These are phyloP conservation scores for Nemania diffusa DNA, from an alignment of 2,329 filamentous ascomycete species.

Conservation along the genomic window DNA sequence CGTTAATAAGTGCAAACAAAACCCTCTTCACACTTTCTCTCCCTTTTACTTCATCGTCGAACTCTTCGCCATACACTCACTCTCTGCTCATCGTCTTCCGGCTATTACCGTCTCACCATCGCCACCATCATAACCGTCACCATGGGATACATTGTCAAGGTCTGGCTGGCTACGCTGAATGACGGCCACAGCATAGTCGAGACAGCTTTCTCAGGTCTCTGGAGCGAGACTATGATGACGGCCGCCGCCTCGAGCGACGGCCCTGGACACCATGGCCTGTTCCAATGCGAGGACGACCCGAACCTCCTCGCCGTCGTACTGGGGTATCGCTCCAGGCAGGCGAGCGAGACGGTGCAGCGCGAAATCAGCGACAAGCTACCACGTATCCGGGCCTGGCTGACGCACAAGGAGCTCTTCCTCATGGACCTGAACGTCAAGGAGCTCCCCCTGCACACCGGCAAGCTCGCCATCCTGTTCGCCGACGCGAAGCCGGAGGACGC, in stretches of 20 bases:
- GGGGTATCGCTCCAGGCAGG: slow-evolving; percentile 14
- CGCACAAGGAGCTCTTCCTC: slow-evolving; percentile 16
- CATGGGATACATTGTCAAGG: slow-evolving; percentile 16
- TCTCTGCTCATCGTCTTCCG: neutral
- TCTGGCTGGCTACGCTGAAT: slow-evolving; percentile 32
- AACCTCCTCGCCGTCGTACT: slow-evolving; percentile 25
- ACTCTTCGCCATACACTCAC: neutral
- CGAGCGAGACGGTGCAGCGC: neutral
- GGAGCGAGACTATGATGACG: slow-evolving; percentile 3
- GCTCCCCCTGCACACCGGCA: slow-evolving; percentile 13
- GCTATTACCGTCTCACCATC: neutral
- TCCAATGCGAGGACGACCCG: slow-evolving; percentile 31
- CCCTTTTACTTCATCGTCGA: neutral
- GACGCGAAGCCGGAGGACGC: slow-evolving; percentile 13
- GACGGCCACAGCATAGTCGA: slow-evolving; percentile 31
- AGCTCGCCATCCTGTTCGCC: slow-evolving; percentile 23
- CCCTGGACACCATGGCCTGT: slow-evolving; percentile 22
- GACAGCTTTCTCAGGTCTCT: slow-evolving; percentile 23
- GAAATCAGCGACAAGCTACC: neutral
- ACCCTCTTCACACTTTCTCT: neutral
- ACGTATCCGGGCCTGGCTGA: slow-evolving; percentile 17
- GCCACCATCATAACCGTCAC: slow-evolving; percentile 18
- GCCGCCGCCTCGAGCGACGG: slow-evolving; percentile 8
- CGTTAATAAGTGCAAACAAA: slow-evolving; percentile 1
- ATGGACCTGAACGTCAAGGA: slow-evolving; percentile 9